Conservation (phyloP, 2,329 filamentous ascomycete genomes). For the Aspergillus viridinutans region DNA sequence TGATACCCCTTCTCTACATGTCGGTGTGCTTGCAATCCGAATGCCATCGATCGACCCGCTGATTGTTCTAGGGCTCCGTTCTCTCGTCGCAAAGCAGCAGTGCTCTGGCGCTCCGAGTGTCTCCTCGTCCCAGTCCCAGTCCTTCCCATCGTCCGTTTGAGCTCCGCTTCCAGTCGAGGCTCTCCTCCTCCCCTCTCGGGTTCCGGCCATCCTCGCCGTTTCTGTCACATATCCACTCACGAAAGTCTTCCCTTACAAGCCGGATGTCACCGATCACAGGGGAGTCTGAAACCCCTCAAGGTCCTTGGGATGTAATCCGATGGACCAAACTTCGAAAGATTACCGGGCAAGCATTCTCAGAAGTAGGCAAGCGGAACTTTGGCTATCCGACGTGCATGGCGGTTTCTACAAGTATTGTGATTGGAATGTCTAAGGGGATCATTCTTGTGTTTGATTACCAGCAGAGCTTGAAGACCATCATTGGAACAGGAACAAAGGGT, state of each 20-base stretch:
- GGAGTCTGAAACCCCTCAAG: constrained; percentile 63
- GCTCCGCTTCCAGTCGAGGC: constrained; percentile 83
- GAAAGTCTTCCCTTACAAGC: constrained; percentile 74
- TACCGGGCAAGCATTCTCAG: constrained; percentile 84
- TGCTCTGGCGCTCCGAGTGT: constrained; percentile 64
- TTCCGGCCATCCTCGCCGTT: constrained; percentile 73
- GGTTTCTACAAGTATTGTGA: constrained; percentile 79
- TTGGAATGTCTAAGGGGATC: constrained; percentile 92
- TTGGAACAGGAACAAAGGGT: constrained; percentile 90
- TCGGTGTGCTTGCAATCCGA: constrained; percentile 47
- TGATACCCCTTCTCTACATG: constrained; percentile 78
- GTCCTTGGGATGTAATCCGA: constrained; percentile 93
- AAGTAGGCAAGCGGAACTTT: constrained; percentile 87
- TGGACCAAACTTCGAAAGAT: constrained; percentile 94
- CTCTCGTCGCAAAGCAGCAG: constrained; percentile 68
- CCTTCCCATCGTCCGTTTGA: constrained; percentile 91
- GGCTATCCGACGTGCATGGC: constrained; percentile 85
- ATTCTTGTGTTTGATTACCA: constrained; percentile 97
- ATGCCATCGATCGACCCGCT: constrained; percentile 52
- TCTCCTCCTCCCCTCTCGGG: constrained; percentile 58
- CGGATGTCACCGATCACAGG: constrained; percentile 57
- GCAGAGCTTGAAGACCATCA: constrained; percentile 88
- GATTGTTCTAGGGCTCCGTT: constrained; percentile 46
- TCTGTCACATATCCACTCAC: constrained; percentile 71
- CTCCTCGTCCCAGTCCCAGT: constrained; percentile 67